Conservation (phyloP, 2,329 filamentous ascomycete genomes). For the Diplocarpon mali region DNA sequence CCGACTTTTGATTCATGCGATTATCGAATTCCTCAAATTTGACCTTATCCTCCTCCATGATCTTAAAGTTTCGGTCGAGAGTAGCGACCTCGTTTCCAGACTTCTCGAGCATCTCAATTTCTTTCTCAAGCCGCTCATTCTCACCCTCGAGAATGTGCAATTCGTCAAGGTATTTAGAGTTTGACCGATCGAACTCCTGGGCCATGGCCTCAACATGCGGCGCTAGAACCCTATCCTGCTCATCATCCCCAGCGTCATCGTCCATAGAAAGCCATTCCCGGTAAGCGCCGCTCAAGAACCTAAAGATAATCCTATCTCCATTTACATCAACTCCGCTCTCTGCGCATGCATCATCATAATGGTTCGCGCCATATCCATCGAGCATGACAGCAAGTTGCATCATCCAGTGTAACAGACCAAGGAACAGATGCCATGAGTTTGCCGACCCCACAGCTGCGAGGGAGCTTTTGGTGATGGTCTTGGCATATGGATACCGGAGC, state of each 20-base stretch:
- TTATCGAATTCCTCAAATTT: conserved; percentile 96
- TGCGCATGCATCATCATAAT: conserved; percentile 82
- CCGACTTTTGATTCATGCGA: conserved; percentile 69
- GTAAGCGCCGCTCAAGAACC: conserved; percentile 83
- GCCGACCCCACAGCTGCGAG: conserved; percentile 90
- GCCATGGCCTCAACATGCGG: conserved; percentile 87
- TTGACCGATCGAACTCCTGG: conserved; percentile 71
- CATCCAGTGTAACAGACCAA: conserved; percentile 95
- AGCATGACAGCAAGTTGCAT: conserved; percentile 96
- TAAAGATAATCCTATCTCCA: conserved; percentile 87
- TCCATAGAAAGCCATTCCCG: conserved; percentile 89
- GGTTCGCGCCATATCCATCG: conserved; percentile 65
- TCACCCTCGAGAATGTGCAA: conserved; percentile 79
- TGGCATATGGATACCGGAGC: conserved; percentile 87
- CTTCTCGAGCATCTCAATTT: conserved; percentile 84
- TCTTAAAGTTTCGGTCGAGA: conserved; percentile 80
- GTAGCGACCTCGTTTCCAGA: conserved; percentile 72
- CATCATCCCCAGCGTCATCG: conserved; percentile 78
- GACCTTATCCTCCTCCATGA: conserved; percentile 84
- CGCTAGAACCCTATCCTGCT: conserved; percentile 63
- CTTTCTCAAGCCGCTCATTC: conserved; percentile 66
- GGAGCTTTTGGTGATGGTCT: conserved; percentile 92
- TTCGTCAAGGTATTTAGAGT: conserved; percentile 75
- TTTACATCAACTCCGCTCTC: conserved; percentile 81
- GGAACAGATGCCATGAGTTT: conserved; percentile 83